These are phyloP conservation scores for Trichomonas tenax DNA, from an alignment of 208 protist species.

Conservation along the genomic window DNA sequence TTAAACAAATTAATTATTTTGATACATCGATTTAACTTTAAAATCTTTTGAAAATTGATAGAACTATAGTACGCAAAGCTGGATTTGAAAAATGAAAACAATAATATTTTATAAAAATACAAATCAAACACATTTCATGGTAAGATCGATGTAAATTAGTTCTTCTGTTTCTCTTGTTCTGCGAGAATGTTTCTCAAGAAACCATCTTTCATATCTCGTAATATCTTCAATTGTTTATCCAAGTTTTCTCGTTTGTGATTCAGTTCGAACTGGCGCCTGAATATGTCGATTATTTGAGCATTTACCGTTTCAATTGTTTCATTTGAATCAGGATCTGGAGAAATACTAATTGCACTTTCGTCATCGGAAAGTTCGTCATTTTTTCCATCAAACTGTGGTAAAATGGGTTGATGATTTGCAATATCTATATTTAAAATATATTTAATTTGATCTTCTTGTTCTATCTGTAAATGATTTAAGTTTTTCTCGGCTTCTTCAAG, in stretches of 20 bases:
- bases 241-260: not conserved
- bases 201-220: not conserved
- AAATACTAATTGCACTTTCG: not conserved
- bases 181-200: not conserved
- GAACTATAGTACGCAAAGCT: too few species aligned
- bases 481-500: not conserved
- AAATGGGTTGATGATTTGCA: not conserved
- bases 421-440: not conserved
- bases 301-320: not conserved
- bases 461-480: not conserved
- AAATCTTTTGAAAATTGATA: too few species aligned
- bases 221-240: not conserved
- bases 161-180: not conserved
- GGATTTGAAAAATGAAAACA: too few species aligned
- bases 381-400: not conserved
- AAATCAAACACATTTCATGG: too few species aligned
- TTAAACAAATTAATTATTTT: too few species aligned
- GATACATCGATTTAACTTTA: too few species aligned
- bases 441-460: not conserved
- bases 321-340: not conserved
- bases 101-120: too few species aligned
- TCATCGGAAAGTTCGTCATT: not conserved
- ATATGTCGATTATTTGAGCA: not conserved
- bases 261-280: not conserved
- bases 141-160: not conserved